Evolutionary conservation across 768 basidiomycete genomes (phyloP).

Genomic region (Tulasnella sp.): DNA sequence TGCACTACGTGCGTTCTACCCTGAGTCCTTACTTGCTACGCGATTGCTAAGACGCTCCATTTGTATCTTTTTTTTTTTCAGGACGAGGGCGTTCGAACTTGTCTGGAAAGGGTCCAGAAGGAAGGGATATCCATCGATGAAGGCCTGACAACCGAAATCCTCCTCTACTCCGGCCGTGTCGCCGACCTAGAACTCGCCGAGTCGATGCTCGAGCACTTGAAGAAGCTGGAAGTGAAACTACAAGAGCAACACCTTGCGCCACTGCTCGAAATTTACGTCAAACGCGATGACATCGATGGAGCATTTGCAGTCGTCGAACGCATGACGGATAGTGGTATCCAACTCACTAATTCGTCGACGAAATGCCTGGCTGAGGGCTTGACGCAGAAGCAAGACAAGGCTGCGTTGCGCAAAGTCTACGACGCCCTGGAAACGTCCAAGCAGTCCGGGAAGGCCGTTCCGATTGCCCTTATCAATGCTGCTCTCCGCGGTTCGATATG

Average conservation of each 20-base stretch:
- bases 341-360: slow-evolving; percentile 38
- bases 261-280: slow-evolving; percentile 68
- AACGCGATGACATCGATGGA: slow-evolving; percentile 52
- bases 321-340: slow-evolving; percentile 55
- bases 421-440: slow-evolving; percentile 39
- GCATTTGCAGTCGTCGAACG: slow-evolving; percentile 56
- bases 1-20: slow-evolving; percentile 60
- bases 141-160: slow-evolving; percentile 63
- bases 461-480: slow-evolving; percentile 59
- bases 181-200: slow-evolving; percentile 68
- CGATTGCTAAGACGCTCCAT: not conserved
- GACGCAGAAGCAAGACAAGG: slow-evolving; percentile 29
- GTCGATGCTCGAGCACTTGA: slow-evolving; percentile 58
- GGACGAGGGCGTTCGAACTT: slow-evolving; percentile 66
- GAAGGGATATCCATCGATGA: slow-evolving; percentile 62
- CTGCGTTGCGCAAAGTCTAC: not conserved
- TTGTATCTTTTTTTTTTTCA: slow-evolving; percentile 34
- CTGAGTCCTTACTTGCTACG: not conserved
- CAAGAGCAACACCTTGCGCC: slow-evolving; percentile 74
- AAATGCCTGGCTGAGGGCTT: slow-evolving; percentile 40
- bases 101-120: slow-evolving; percentile 55
- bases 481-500: slow-evolving; percentile 59
- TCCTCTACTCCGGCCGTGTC: slow-evolving; percentile 67
- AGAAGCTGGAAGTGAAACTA: slow-evolving; percentile 45
- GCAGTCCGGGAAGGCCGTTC: slow-evolving; percentile 49